Conservation (phyloP, 73 alveolate species). For the Symbiodinium natans region DNA sequence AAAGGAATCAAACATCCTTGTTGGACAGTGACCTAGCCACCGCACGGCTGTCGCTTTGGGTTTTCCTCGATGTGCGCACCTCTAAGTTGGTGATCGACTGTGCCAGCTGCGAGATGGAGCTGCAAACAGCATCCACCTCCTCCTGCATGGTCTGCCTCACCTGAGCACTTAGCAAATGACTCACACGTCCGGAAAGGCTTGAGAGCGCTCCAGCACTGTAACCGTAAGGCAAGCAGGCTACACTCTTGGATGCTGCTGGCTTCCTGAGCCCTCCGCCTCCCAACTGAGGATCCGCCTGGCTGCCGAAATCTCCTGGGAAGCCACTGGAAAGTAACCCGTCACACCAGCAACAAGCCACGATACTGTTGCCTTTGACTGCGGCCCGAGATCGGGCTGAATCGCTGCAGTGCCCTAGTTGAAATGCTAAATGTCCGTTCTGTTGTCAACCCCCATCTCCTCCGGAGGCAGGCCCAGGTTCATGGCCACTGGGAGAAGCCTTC, state of each 20-base stretch:
- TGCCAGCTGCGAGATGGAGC: not conserved
- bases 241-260: too few species aligned
- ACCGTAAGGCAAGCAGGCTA: too few species aligned
- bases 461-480: not conserved
- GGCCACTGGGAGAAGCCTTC: not conserved
- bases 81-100: slow-evolving; percentile 36
- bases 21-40: not conserved
- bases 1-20: not conserved
- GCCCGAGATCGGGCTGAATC: too few species aligned
- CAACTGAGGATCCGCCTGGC: slow-evolving; percentile 50
- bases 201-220: too few species aligned
- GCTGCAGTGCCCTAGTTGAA: too few species aligned
- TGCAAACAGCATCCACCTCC: slow-evolving; percentile 33
- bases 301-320: slow-evolving; percentile 19
- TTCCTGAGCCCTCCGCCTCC: not conserved
- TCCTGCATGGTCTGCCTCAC: slow-evolving; percentile 37
- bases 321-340: not conserved
- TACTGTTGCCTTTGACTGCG: too few species aligned
- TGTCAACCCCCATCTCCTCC: too few species aligned
- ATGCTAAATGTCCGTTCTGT: too few species aligned
- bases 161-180: slow-evolving; percentile 18
- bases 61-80: not conserved
- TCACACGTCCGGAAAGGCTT: too few species aligned
- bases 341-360: too few species aligned
- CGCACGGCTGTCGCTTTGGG: not conserved